A percentile compares a stretch with the other conserved stretches of the same genome.
phyloP scores from a whole-genome alignment of 306 rosid genomes.

The Vigna nakashimae region DNA sequence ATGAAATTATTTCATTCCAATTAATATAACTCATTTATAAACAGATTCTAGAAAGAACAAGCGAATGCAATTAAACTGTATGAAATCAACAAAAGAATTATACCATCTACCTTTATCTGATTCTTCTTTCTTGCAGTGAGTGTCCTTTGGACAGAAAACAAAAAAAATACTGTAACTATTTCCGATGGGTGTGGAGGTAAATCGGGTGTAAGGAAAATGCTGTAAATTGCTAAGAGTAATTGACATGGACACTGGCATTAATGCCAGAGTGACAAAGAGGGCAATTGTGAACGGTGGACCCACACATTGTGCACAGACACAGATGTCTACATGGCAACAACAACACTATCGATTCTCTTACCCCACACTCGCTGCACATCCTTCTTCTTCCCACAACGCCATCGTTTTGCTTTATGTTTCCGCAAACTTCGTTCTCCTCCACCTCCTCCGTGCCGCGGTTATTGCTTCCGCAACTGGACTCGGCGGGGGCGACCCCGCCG shows the following conservation, averaged over 20 bases:
- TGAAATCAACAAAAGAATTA: slow-evolving; percentile 39
- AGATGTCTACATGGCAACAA: slow-evolving; percentile 88
- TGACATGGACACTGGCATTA: slow-evolving; percentile 80
- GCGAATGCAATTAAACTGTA: not conserved
- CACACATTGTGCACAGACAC: slow-evolving; percentile 77
- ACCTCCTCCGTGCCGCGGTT: not conserved
- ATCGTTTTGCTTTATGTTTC: not conserved
- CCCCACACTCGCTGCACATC: slow-evolving; percentile 68
- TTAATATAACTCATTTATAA: too few relatives aligned
- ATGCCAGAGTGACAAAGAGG: slow-evolving; percentile 68
- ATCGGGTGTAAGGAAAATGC: not conserved
- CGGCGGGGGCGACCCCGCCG: slow-evolving; percentile 40
- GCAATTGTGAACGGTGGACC: slow-evolving; percentile 63
- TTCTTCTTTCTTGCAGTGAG: slow-evolving; percentile 1
- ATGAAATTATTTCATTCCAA: not conserved
- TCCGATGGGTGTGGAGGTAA: not conserved
- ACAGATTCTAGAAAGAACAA: not conserved
- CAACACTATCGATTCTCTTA: slow-evolving; percentile 71
- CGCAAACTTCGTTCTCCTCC: not conserved
- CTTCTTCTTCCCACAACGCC: slow-evolving; percentile 28
- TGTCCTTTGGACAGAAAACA: slow-evolving; percentile 29
- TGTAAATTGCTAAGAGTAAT: slow-evolving; percentile 57
- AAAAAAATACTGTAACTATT: not conserved
- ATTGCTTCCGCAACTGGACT: slow-evolving; percentile 68
- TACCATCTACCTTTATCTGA: not conserved